A percentile compares a stretch with the other conserved stretches of the same genome.
Conservation (phyloP, 495 filamentous ascomycete species). For the Neurospora tetraspora region DNA sequence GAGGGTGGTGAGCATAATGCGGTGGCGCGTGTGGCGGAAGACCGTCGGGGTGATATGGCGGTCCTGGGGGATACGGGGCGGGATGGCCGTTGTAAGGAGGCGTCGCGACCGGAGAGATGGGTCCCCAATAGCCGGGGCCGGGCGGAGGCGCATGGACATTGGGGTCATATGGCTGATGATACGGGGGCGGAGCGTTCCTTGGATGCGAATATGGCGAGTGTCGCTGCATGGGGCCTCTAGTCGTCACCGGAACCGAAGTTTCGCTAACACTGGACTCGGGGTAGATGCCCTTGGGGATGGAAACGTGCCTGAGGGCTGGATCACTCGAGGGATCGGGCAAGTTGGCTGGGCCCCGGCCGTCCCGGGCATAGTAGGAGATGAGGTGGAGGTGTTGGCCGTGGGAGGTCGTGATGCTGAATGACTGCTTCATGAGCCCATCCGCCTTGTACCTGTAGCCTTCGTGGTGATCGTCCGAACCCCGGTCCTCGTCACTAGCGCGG, state of each 20-base stretch:
- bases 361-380: conserved; percentile 91
- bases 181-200: conserved; percentile 36
- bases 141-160: conserved; percentile 33
- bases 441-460: conserved; percentile 97
- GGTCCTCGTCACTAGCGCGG: conserved; percentile 69
- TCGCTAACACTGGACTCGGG: conserved; percentile 95
- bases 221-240: conserved; percentile 38
- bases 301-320: conserved; percentile 68
- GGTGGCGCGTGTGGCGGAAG: conserved; percentile 7
- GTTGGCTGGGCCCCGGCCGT: conserved; percentile 52
- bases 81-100: conserved; percentile 27
- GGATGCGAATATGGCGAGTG: conserved; percentile 18
- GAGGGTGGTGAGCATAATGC: background rate
- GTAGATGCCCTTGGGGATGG: conserved; percentile 85
- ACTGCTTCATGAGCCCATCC: conserved; percentile 97
- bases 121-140: conserved; percentile 48
- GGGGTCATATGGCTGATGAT: conserved; percentile 38
- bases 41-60: conserved; percentile 4
- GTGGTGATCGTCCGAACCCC: conserved; percentile 58
- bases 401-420: conserved; percentile 94
- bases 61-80: conserved; percentile 1
- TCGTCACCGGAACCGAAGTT: conserved; percentile 41
- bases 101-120: conserved; percentile 47
- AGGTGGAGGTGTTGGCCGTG: conserved; percentile 85
- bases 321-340: conserved; percentile 74